Base-by-base conservation (phyloP, 1,139 yeast genomes). In the Yamadazyma friedrichii region DNA sequence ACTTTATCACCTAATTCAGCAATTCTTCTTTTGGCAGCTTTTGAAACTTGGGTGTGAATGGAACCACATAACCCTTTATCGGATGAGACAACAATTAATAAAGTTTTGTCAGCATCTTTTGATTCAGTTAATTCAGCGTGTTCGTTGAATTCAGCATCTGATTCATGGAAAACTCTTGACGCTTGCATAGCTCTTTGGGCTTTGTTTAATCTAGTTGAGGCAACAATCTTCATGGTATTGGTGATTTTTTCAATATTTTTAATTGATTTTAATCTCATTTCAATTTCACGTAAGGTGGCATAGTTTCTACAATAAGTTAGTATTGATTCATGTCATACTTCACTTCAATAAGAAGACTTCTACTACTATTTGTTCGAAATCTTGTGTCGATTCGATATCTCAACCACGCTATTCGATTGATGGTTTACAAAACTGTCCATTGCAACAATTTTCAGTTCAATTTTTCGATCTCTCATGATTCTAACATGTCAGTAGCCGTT, bases 31-130 rank as follows among this genome's bases (percentile, higher is more conserved):
- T 95, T 88, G 50, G 96, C 86, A 50, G 86, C 80, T 74, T 93
- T 89, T 58, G 97, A 85, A 56, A 91, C 72, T 72, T 88, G 96
- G 40, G 98, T 80, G 75, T 93, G 98, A 62, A 93, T 88, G 39
- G 98, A 91, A 58, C 98, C 98, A 80, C 98, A 93, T 61, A 93
- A 81, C 62, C 98, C 98, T 77, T 93, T 93, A 76, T 93, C 98
- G 44, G 98, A 89, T 40, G 98, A 86, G 52, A 88, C 82, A 48
- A 91, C 96, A 58, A 93, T 75, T 56, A 88, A 68, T 61, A 93
- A 80, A 33, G 62, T 56, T 58, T 85, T 81, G 60, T 79, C 82
- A 47, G 76, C 76, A 40, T 69, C 67, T 54, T 74, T 78, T 53
- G 69, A 74, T 49, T 76, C 76, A 20, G 24, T 20, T 49, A 95